phyloP scores from a whole-genome alignment of 805 yeast genomes.

The Candida ponderosae region DNA sequence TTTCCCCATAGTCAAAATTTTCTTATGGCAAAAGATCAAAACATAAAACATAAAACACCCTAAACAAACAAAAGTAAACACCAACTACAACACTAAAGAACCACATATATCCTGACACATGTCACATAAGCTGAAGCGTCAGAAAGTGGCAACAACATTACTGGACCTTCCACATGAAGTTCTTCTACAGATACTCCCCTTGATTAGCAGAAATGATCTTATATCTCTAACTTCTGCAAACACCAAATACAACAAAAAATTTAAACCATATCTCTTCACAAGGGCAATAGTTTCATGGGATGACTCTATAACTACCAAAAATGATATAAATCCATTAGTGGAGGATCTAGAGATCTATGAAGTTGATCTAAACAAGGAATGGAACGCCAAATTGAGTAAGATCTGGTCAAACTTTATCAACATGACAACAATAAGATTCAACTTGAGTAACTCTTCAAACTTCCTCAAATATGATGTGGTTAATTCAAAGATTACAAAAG shows the following conservation, averaged over 20 bases:
- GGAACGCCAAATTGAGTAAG: conserved; percentile 25
- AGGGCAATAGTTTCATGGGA: conserved; percentile 3
- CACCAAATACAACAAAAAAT: neutral
- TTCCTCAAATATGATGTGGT: conserved; percentile 25
- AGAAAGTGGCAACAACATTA: neutral
- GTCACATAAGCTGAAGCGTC: neutral
- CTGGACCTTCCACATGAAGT: neutral
- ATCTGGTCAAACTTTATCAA: conserved; percentile 16
- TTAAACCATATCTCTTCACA: neutral
- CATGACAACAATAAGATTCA: conserved; percentile 16
- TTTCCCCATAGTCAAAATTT: no score
- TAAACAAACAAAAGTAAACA: no score
- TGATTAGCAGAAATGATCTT: neutral
- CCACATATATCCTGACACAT: no score
- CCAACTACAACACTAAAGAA: no score
- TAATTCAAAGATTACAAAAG: conserved; percentile 2
- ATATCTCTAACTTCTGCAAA: neutral
- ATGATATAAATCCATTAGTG: conserved; percentile 5
- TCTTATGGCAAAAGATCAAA: no score
- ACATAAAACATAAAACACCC: no score
- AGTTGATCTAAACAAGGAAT: conserved; percentile 23
- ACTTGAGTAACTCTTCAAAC: conserved; percentile 23
- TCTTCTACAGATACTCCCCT: neutral
- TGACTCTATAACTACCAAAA: conserved; percentile 3
- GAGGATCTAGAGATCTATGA: conserved; percentile 20